These are phyloP conservation scores for Sporothrix schenckii DNA, from an alignment of 2,329 filamentous ascomycete species.

Conservation along the genomic window DNA sequence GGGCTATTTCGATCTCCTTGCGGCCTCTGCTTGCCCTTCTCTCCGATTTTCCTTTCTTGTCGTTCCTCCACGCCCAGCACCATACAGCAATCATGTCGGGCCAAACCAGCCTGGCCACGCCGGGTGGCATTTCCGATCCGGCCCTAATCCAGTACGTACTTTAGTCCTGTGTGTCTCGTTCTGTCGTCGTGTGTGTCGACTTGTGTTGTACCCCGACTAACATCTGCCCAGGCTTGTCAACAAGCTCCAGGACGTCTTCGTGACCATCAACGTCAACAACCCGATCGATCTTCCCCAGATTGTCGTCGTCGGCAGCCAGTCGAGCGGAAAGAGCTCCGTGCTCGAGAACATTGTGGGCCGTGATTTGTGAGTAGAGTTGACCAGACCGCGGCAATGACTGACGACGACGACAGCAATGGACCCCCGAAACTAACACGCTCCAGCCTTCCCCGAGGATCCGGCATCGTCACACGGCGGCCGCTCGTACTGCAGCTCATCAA, in stretches of 20 bases:
- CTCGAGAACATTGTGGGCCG: constrained; percentile 97
- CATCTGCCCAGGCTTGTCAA: constrained; percentile 74
- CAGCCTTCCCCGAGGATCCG: constrained; percentile 93
- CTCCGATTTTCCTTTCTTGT: neutral
- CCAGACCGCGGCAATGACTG: neutral
- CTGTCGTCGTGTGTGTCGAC: neutral
- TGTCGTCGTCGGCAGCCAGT: constrained; percentile 96
- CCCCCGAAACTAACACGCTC: constrained; percentile 5
- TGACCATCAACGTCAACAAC: constrained; percentile 97
- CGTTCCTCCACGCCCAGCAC: neutral
- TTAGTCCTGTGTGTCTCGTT: neutral
- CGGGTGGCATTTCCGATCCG: constrained; percentile 39
- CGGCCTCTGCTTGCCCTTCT: neutral
- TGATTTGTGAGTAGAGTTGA: constrained; percentile 79
- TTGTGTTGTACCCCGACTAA: constrained; percentile 18
- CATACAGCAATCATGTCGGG: constrained; percentile 31
- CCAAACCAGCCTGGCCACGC: constrained; percentile 34
- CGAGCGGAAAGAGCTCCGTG: constrained; percentile 98
- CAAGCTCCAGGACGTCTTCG: constrained; percentile 99
- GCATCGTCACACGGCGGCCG: constrained; percentile 94
- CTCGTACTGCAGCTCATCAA: constrained; percentile 98
- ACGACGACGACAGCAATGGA: neutral
- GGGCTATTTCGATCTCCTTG: constrained; percentile 4
- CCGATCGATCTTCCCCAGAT: constrained; percentile 99
- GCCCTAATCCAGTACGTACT: constrained; percentile 38